Percentiles rank a stretch among this genome's conserved stretches.
phyloP scores from a whole-genome alignment of 768 basidiomycete genomes.

The Phylloporus sp. region DNA sequence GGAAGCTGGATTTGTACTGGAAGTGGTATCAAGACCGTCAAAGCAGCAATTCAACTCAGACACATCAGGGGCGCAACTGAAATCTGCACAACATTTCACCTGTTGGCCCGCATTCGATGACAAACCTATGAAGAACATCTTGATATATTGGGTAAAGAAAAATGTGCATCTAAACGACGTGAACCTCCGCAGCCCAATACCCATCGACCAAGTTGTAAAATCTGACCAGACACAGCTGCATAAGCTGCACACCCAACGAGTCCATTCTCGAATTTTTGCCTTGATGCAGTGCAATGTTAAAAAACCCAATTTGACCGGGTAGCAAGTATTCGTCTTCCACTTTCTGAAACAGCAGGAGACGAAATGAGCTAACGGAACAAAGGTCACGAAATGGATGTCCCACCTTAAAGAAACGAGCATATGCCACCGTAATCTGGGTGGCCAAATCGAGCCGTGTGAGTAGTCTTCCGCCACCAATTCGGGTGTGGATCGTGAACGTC shows the following conservation, averaged over 20 bases:
- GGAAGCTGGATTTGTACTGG: too few species aligned
- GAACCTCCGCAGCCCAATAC: background rate
- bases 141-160: too few species aligned
- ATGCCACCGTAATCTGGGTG: background rate
- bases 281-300: conserved; percentile 6
- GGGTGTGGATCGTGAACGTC: background rate
- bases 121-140: too few species aligned
- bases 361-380: background rate
- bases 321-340: background rate
- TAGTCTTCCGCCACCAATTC: background rate
- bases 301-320: background rate
- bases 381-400: background rate
- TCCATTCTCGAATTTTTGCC: background rate
- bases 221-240: conserved; percentile 1
- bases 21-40: background rate
- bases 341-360: background rate
- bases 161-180: background rate
- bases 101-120: too few species aligned
- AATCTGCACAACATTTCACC: too few species aligned
- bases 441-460: background rate
- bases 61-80: too few species aligned
- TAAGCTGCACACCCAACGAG: conserved; percentile 2
- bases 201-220: background rate
- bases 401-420: background rate
- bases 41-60: too few species aligned